A percentile compares a stretch with the other conserved stretches of the same genome.
phyloP scores from a whole-genome alignment of 1,284 basidiomycete species.

The Mycena sp. region DNA sequence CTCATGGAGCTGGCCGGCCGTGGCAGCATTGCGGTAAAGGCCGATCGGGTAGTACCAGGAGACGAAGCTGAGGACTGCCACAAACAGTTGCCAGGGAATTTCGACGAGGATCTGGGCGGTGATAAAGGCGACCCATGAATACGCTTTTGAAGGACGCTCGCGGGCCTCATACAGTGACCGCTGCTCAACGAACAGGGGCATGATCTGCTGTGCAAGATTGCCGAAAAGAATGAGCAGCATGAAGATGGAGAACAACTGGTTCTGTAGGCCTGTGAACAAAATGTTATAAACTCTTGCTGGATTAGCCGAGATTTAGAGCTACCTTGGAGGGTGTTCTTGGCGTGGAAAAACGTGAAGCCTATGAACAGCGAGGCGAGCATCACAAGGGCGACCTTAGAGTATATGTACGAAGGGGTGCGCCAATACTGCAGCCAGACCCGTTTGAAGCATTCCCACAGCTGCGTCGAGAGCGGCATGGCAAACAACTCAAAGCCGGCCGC shows the following conservation, averaged over 20 bases:
- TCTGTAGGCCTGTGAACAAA: neutral
- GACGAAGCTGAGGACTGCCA: constrained; percentile 66
- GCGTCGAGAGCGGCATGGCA: constrained; percentile 48
- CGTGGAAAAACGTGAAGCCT: constrained; percentile 73
- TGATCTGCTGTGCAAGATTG: constrained; percentile 40
- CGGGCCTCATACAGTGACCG: constrained; percentile 74
- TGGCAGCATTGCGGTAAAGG: constrained; percentile 49
- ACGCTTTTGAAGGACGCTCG: constrained; percentile 79
- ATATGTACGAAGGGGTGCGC: constrained; percentile 72
- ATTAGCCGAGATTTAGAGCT: too few relatives aligned
- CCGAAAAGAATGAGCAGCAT: constrained; percentile 40
- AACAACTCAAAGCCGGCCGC: constrained; percentile 48
- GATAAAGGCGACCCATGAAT: constrained; percentile 83
- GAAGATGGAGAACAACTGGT: constrained; percentile 49
- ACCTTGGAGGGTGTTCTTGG: constrained; percentile 65
- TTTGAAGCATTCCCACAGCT: constrained; percentile 47
- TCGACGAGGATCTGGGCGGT: constrained; percentile 71
- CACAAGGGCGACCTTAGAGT: constrained; percentile 59
- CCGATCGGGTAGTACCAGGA: constrained; percentile 81
- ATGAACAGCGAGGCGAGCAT: constrained; percentile 53
- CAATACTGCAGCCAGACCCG: constrained; percentile 45
- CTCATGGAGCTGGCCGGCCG: constrained; percentile 45
- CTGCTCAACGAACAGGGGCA: constrained; percentile 41
- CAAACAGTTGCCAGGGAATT: constrained; percentile 73
- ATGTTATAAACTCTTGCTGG: too few relatives aligned